Conservation (phyloP, 78 protist genomes). For the Dictyostelium purpureum region DNA sequence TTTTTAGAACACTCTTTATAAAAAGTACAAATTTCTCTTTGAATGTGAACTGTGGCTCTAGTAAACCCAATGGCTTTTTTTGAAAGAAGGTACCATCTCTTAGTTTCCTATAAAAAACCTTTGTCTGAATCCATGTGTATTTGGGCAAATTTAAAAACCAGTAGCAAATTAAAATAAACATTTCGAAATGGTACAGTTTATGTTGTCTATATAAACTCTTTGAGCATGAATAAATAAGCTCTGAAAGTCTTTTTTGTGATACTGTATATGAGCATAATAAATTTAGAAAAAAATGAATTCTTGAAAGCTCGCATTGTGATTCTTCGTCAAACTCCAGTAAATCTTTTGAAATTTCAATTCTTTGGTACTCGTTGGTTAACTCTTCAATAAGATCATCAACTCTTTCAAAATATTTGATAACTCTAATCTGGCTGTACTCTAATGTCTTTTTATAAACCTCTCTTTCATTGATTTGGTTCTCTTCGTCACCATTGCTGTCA, state of each 20-base stretch:
- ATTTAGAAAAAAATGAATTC: constrained; percentile 13
- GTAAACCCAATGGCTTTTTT: too few relatives aligned
- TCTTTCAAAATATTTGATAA: constrained; percentile 2
- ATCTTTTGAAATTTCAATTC: constrained; percentile 4
- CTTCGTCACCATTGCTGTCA: not conserved
- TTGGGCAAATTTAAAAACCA: not conserved
- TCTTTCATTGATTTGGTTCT: not conserved
- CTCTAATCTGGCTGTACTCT: constrained; percentile 1
- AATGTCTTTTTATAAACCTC: not conserved
- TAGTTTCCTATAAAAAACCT: too few relatives aligned
- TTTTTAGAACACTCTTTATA: not conserved
- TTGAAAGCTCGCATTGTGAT: not conserved
- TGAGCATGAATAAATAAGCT: not conserved
- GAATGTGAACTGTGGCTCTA: too few relatives aligned
- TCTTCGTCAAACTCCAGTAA: not conserved
- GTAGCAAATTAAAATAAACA: not conserved
- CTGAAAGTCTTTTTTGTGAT: constrained; percentile 1
- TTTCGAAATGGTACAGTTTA: not conserved
- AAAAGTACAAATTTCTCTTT: too few relatives aligned
- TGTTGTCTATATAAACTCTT: not conserved
- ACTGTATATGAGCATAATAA: not conserved
- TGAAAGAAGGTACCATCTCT: too few relatives aligned
- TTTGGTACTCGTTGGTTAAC: not conserved
- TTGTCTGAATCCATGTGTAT: not conserved
- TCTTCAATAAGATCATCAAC: not conserved